A percentile compares a stretch with the other conserved stretches of the same genome.
These are phyloP conservation scores for Cladosporium sp. DNA, from an alignment of 2,329 filamentous ascomycete species.

Conservation along the genomic window DNA sequence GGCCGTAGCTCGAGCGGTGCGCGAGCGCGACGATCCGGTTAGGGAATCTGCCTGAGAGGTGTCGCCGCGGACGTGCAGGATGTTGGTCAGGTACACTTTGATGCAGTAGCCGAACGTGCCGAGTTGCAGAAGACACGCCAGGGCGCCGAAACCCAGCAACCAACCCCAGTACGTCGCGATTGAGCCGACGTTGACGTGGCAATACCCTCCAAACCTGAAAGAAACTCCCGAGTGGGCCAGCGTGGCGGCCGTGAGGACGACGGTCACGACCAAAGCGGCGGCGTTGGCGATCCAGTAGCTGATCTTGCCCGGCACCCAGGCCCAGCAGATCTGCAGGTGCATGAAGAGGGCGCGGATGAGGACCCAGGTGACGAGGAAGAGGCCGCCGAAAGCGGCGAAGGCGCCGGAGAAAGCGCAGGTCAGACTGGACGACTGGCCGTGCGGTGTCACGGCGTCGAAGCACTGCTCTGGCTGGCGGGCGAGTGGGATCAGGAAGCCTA, in stretches of 20 bases:
- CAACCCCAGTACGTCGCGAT: slow-evolving; percentile 37
- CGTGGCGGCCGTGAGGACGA: slow-evolving; percentile 42
- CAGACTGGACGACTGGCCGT: slow-evolving; percentile 70
- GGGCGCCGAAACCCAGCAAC: slow-evolving; percentile 31
- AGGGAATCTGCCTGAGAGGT: slow-evolving; percentile 18
- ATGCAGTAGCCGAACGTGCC: slow-evolving; percentile 35
- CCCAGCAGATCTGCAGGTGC: slow-evolving; percentile 37
- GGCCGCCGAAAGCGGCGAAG: slow-evolving; percentile 73
- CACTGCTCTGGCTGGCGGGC: slow-evolving; percentile 71
- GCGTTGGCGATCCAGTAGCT: slow-evolving; percentile 32
- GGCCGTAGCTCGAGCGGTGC: slow-evolving; percentile 59
- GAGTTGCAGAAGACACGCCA: slow-evolving; percentile 32
- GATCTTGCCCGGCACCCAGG: slow-evolving; percentile 26
- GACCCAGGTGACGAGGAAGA: slow-evolving; percentile 74
- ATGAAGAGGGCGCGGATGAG: slow-evolving; percentile 51
- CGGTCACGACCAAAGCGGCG: slow-evolving; percentile 27
- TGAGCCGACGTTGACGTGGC: slow-evolving; percentile 70
- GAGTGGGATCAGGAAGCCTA: slow-evolving; percentile 80
- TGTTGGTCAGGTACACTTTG: slow-evolving; percentile 29
- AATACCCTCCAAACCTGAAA: slow-evolving; percentile 71
- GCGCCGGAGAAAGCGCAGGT: slow-evolving; percentile 78
- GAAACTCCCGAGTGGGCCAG: slow-evolving; percentile 33
- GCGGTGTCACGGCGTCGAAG: slow-evolving; percentile 77
- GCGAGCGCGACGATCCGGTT: slow-evolving; percentile 16
- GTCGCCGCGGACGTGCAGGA: slow-evolving; percentile 19